Evolutionary conservation across 768 basidiomycete genomes (phyloP), one percentile per base, ranked within the genome.

Genomic region (Mycena leptocephala): DNA sequence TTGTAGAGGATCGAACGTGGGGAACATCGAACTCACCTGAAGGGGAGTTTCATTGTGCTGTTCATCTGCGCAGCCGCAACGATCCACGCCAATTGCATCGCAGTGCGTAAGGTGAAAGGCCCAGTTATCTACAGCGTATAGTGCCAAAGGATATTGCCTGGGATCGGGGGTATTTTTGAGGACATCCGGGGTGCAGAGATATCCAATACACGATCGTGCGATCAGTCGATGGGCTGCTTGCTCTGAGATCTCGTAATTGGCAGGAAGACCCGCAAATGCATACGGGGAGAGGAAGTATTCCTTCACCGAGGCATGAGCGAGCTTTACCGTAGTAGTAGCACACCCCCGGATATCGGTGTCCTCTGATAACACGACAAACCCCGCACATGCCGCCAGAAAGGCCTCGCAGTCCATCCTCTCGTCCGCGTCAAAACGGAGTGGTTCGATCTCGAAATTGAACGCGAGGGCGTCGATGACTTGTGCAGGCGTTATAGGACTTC

Each of bases 401-500:
- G 30, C 32, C 2, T 59, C 8, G 7, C 32, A 48, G n/a, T 10
- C 14, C 69, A 71, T 66, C 51, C 75, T 35, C 24, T 69, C 56
- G 16, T 68, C 74, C 5, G 55, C 22, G 41, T 76, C 56, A 53
- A 79, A 76, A 22, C 32, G 65, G 37, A 66, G 73, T 37, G 68
- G 67, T 55, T 69, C 18, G 3, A 32, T 18, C 18, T 68, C 53
- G 24, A 71, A 61, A 65, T 82, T 74, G 48, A 82, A 76, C 13
- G 78, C 65, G 18, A 83, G 69, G 39, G 78, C 79, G 68, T 82
- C 80, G 11, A 72, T 77, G 16, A 82, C 65, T 48, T 82, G 80
- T n/a, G 70, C 62, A 7, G 80, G 55, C 8, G 51, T 58, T 51
- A 83, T 53, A 8, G 81, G 79, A 22, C 79, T 56, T 13, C 43